Evolutionary conservation across 2,329 filamentous ascomycete genomes (phyloP).

Genomic region (Aquanectria penicillioides): DNA sequence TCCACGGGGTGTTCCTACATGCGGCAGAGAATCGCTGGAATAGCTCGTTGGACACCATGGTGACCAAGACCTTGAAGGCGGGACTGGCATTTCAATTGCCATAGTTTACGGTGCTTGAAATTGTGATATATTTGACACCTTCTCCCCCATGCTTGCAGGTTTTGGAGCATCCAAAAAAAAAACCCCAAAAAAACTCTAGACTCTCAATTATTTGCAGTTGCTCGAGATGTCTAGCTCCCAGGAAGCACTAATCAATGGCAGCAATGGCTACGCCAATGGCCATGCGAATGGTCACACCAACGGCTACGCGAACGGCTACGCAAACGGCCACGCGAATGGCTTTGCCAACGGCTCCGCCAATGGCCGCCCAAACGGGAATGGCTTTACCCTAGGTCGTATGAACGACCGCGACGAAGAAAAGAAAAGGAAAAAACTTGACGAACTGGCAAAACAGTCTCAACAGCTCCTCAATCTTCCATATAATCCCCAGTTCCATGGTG

Average conservation of each 20-base stretch:
- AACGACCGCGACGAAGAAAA: constrained; percentile 8
- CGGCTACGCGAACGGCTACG: background rate
- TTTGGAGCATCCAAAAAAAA: too few relatives aligned
- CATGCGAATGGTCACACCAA: background rate
- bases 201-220: background rate
- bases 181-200: background rate
- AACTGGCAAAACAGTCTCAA: background rate
- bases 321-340: background rate
- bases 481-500: background rate
- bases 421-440: background rate
- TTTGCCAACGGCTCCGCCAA: background rate
- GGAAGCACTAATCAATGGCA: background rate
- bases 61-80: too few relatives aligned
- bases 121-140: too few relatives aligned
- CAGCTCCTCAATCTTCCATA: background rate
- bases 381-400: background rate
- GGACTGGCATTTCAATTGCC: too few relatives aligned
- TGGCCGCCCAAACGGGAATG: background rate
- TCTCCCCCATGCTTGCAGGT: too few relatives aligned
- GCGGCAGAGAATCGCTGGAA: too few relatives aligned
- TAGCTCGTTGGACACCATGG: background rate
- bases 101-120: too few relatives aligned
- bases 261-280: background rate
- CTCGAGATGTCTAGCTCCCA: background rate
- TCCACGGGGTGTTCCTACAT: background rate